Conservation (phyloP, 129 eudicot species). For the Solidago caesia region DNA sequence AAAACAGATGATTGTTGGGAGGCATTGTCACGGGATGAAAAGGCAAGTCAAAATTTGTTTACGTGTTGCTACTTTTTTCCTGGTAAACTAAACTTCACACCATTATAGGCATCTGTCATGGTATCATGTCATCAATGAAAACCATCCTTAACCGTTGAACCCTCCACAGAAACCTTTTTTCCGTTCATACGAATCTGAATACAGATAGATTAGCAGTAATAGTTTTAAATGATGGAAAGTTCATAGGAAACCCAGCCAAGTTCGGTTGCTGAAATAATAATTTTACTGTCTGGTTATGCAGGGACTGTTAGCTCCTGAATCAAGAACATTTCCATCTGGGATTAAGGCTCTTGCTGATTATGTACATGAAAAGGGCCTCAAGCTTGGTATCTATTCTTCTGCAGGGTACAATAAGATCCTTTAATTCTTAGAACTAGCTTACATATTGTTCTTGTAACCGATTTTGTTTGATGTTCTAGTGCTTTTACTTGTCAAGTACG, state of each 20-base stretch:
- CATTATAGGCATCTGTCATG: too few species aligned
- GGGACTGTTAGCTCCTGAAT: neutral
- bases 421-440: conserved; percentile 1
- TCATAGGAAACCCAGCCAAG: too few species aligned
- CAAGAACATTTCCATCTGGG: conserved; percentile 2
- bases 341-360: conserved; percentile 57
- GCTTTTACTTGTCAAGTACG: conserved; percentile 90
- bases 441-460: neutral
- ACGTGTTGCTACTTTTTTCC: conserved; percentile 38
- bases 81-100: conserved; percentile 31
- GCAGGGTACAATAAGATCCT: conserved; percentile 69
- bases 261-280: conserved; percentile 22
- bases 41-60: neutral
- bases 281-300: neutral
- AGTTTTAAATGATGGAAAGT: neutral
- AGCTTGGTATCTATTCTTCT: conserved; percentile 95
- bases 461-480: conserved; percentile 42
- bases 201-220: too few species aligned
- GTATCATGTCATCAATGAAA: neutral
- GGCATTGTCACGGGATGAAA: neutral
- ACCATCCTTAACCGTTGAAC: neutral
- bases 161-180: neutral
- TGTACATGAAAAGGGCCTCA: conserved; percentile 85
- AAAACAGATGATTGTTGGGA: conserved; percentile 61
- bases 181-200: neutral